A percentile compares a stretch with the other conserved stretches of the same genome.
phyloP scores from a whole-genome alignment of 305 asterid genomes.

The Fraxinus greggii region DNA sequence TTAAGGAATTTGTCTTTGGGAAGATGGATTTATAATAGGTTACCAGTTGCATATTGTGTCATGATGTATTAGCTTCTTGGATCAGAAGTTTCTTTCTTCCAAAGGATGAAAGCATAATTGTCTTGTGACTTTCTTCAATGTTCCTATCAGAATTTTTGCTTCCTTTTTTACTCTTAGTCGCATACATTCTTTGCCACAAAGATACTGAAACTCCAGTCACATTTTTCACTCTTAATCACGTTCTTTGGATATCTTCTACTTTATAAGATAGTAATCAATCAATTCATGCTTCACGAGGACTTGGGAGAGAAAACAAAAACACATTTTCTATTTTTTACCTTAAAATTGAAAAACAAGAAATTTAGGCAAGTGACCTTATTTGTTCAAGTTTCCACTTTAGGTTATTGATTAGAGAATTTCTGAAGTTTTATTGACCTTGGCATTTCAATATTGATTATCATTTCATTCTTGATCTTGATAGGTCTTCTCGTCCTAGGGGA shows the following conservation, averaged over 20 bases:
- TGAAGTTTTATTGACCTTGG: not conserved
- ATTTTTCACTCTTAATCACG: not conserved
- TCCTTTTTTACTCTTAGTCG: not conserved
- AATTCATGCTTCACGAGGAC: not conserved
- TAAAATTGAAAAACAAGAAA: not conserved
- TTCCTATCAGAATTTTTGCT: not conserved
- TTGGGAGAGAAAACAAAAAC: not conserved
- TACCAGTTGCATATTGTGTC: not conserved
- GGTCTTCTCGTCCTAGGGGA: not conserved
- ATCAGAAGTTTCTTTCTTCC: not conserved
- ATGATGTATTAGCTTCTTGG: not conserved
- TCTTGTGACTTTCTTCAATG: not conserved
- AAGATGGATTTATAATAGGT: not conserved
- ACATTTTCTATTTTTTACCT: not conserved
- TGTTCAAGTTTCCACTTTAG: not conserved
- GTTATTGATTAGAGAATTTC: not conserved
- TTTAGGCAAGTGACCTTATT: not conserved
- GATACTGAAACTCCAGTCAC: not conserved
- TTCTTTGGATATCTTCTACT: not conserved
- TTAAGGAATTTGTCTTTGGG: not conserved
- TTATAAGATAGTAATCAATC: not conserved
- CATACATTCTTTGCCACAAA: not conserved
- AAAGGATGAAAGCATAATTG: not conserved
- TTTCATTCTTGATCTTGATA: constrained; percentile 6
- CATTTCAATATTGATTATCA: not conserved